Evolutionary conservation across 2,329 filamentous ascomycete species (phyloP).

Genomic region (Scedosporium dehoogii): DNA sequence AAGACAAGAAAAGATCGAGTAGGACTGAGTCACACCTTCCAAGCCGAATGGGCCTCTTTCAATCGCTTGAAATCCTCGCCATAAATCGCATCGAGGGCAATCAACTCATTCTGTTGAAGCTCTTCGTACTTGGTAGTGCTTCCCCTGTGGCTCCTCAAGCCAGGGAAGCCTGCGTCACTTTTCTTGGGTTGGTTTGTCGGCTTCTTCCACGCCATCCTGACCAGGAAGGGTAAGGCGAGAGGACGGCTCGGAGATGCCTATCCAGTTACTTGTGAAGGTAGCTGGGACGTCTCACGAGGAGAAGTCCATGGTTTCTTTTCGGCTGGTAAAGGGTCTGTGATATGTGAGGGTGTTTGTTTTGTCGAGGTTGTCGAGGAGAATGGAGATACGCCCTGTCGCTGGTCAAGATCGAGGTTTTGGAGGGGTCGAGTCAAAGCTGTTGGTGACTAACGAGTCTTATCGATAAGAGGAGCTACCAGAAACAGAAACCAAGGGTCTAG

Average conservation of each 20-base stretch:
- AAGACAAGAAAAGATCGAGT: neutral
- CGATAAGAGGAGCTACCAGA: neutral
- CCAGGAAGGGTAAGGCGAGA: neutral
- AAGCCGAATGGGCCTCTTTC: slow-evolving; percentile 61
- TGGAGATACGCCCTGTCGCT: neutral
- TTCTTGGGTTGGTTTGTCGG: slow-evolving; percentile 30
- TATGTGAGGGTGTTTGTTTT: neutral
- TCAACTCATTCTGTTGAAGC: slow-evolving; percentile 77
- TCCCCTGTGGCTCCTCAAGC: slow-evolving; percentile 33
- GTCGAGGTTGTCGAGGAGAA: neutral
- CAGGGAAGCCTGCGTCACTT: slow-evolving; percentile 41
- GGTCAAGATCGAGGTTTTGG: neutral
- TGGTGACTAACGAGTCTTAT: neutral
- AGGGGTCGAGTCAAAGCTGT: neutral
- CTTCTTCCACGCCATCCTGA: slow-evolving; percentile 43
- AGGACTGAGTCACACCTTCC: slow-evolving; percentile 55
- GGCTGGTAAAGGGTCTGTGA: neutral
- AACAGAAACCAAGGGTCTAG: too few species aligned
- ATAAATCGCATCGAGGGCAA: slow-evolving; percentile 80
- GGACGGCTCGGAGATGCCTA: neutral
- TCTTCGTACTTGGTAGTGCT: slow-evolving; percentile 61
- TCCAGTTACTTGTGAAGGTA: slow-evolving; percentile 1
- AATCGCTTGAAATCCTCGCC: slow-evolving; percentile 77
- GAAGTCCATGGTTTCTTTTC: slow-evolving; percentile 3
- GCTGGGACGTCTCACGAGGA: slow-evolving; percentile 7